These are phyloP conservation scores for Kluyveromyces nonfermentans DNA, from an alignment of 805 yeast genomes.

Conservation along the genomic window DNA sequence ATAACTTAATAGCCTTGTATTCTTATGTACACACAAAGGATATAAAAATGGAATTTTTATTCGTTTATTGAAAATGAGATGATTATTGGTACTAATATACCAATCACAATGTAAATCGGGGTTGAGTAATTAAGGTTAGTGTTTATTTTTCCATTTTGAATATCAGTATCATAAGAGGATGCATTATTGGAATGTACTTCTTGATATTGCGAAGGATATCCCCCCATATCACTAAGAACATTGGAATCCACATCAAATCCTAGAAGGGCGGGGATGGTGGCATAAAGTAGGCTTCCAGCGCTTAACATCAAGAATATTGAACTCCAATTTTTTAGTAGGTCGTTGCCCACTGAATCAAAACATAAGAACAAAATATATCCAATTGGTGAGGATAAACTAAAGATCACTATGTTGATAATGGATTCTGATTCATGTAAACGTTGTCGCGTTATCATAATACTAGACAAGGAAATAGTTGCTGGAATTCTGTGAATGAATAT, in stretches of 20 bases:
- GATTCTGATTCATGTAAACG: constrained; percentile 31
- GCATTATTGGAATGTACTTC: background rate
- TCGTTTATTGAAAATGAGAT: constrained; percentile 21
- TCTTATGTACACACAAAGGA: constrained; percentile 1
- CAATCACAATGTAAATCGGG: constrained; percentile 17
- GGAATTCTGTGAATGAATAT: constrained; percentile 58
- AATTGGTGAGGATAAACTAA: constrained; percentile 28
- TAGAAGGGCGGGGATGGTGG: constrained; percentile 26
- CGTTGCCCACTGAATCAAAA: constrained; percentile 19
- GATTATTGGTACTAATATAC: constrained; percentile 22
- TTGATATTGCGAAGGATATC: background rate
- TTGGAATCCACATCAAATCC: constrained; percentile 12
- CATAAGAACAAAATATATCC: constrained; percentile 23
- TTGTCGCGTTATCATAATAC: constrained; percentile 38
- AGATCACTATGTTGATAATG: constrained; percentile 37
- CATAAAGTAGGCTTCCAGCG: constrained; percentile 30
- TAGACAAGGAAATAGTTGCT: constrained; percentile 49
- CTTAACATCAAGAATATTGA: constrained; percentile 27
- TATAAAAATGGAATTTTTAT: background rate
- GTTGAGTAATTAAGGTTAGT: constrained; percentile 7
- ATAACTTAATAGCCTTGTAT: background rate
- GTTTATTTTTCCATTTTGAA: background rate
- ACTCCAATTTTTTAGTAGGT: constrained; percentile 24
- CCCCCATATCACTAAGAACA: background rate
- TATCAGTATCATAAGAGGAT: background rate